A percentile compares a stretch with the other conserved stretches of the same genome.
Evolutionary conservation across 176 grass and related monocot species (phyloP).

Genomic region (Miscanthus lutarioriparius): DNA sequence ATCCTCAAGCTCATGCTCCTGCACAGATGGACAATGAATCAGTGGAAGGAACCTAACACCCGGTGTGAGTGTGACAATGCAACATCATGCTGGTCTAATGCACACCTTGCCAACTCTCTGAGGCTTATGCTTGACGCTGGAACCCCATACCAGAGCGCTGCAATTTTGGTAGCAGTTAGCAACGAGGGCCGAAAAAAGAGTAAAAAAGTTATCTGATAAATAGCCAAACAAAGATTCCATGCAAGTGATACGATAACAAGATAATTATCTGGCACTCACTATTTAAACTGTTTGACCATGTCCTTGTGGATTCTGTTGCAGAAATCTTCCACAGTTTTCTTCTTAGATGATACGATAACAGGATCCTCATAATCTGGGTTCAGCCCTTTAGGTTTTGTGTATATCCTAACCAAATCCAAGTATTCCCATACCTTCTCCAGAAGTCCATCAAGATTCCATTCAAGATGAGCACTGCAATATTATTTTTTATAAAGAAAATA

Average conservation of each 20-base stretch:
- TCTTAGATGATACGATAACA: constrained; percentile 85
- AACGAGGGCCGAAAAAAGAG: not conserved
- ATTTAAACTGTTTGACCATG: constrained; percentile 96
- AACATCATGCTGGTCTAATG: not conserved
- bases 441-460: constrained; percentile 93
- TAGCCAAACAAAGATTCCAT: not conserved
- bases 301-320: constrained; percentile 93
- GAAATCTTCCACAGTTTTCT: constrained; percentile 88
- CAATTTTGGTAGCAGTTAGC: constrained; percentile 25
- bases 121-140: constrained; percentile 93
- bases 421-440: constrained; percentile 94
- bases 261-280: constrained; percentile 49
- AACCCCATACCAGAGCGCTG: constrained; percentile 95
- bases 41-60: not conserved
- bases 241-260: not conserved
- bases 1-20: constrained; percentile 98
- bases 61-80: not conserved
- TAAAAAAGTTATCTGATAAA: not conserved
- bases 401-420: constrained; percentile 87
- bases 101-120: constrained; percentile 95
- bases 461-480: constrained; percentile 69
- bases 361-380: constrained; percentile 98
- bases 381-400: constrained; percentile 92
- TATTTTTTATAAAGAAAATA: not conserved
- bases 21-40: not conserved